Evolutionary conservation across 345 rosid genomes (phyloP).

Genomic region (Citrus reticulata): DNA sequence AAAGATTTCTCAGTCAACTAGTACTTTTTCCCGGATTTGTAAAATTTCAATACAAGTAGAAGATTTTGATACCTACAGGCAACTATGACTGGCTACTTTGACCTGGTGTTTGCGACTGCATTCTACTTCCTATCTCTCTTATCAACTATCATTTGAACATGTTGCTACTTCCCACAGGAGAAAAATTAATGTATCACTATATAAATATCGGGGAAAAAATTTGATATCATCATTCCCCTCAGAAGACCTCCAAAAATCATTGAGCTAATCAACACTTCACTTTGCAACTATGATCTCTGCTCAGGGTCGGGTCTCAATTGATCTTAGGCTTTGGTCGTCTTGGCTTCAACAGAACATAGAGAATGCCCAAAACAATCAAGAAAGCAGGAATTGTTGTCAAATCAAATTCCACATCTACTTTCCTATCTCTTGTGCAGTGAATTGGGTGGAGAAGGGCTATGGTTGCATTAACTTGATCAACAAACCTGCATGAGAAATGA

Average conservation of each 20-base stretch:
- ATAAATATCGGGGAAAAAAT: neutral
- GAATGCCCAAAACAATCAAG: slow-evolving; percentile 52
- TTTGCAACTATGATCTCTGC: neutral
- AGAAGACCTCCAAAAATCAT: neutral
- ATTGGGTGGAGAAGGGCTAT: slow-evolving; percentile 72
- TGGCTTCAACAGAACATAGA: slow-evolving; percentile 69
- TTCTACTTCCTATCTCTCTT: neutral
- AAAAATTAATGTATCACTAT: neutral
- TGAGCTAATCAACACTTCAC: neutral
- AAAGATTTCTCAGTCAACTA: neutral
- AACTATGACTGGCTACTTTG: neutral
- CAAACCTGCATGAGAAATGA: slow-evolving; percentile 49
- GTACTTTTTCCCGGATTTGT: neutral
- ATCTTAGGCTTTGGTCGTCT: slow-evolving; percentile 88
- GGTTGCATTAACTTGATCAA: slow-evolving; percentile 74
- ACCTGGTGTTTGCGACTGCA: neutral
- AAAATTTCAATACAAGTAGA: neutral
- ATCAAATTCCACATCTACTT: slow-evolving; percentile 68
- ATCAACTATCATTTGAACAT: neutral
- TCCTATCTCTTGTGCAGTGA: slow-evolving; percentile 83
- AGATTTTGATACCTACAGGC: neutral
- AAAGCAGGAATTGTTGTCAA: slow-evolving; percentile 86
- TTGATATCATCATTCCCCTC: neutral
- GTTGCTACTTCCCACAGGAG: neutral
- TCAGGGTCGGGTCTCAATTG: slow-evolving; percentile 40